phyloP scores from a whole-genome alignment of 306 rosid genomes.

The Inga laurina region DNA sequence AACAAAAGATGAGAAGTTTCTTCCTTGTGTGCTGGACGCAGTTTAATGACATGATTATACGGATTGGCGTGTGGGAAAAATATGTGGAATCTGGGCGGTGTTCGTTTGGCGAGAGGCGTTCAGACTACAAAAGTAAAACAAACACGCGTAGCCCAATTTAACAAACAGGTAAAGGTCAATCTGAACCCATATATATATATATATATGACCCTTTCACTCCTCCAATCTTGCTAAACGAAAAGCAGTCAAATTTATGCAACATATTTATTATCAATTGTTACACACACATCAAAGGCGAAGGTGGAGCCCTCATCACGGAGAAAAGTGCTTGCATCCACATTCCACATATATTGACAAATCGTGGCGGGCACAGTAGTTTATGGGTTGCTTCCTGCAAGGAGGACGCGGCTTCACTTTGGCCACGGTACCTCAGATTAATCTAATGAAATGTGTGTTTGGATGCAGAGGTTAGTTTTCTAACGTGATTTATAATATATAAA shows the following conservation, averaged over 20 bases:
- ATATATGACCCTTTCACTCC: not conserved
- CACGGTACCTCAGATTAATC: constrained; percentile 6
- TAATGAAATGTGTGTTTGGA: not conserved
- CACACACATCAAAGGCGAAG: no score
- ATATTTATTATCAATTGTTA: not conserved
- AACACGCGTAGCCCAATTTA: not conserved
- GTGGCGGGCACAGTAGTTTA: not conserved
- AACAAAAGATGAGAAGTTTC: not conserved
- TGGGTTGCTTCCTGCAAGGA: not conserved
- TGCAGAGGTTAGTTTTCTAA: no score
- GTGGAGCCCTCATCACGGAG: not conserved
- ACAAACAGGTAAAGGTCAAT: not conserved
- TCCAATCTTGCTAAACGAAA: not conserved
- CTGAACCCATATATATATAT: not conserved
- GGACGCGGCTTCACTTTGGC: constrained; percentile 16
- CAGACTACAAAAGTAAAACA: constrained; percentile 14
- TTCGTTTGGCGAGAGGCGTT: not conserved
- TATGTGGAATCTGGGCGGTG: not conserved
- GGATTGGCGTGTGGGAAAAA: constrained; percentile 3
- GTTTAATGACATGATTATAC: no score
- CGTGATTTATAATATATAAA: no score
- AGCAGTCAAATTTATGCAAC: not conserved
- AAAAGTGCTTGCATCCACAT: constrained; percentile 12
- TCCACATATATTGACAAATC: constrained; percentile 28
- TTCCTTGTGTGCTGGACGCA: not conserved